phyloP scores from a whole-genome alignment of 352 stramenopile genomes.

The Phytophthora cactorum region DNA sequence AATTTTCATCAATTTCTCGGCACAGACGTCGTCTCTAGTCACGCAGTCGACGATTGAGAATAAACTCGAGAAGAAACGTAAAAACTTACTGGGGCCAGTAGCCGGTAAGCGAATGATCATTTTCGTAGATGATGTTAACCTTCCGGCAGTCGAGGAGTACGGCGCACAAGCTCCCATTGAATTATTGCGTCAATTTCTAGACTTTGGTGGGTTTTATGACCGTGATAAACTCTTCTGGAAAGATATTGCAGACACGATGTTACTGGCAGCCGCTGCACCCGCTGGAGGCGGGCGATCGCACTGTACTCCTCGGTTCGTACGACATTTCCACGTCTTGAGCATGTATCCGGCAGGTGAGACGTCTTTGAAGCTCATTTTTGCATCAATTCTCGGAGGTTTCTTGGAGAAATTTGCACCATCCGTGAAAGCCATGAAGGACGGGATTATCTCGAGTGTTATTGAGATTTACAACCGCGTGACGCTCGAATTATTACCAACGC shows the following conservation, averaged over 20 bases:
- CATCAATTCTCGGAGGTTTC: slow-evolving; percentile 94
- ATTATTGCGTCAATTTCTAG: slow-evolving; percentile 94
- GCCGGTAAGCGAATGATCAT: slow-evolving; percentile 90
- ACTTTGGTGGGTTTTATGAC: slow-evolving; percentile 97
- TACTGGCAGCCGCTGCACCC: slow-evolving; percentile 91
- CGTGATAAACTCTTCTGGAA: slow-evolving; percentile 98
- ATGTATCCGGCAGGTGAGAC: slow-evolving; percentile 90
- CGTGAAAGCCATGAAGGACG: slow-evolving; percentile 82
- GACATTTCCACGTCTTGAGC: slow-evolving; percentile 96
- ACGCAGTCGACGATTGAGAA: slow-evolving; percentile 92
- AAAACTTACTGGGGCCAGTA: slow-evolving; percentile 92
- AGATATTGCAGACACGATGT: slow-evolving; percentile 93
- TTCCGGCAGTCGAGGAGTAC: slow-evolving; percentile 95
- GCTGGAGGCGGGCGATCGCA: slow-evolving; percentile 88
- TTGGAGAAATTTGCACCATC: slow-evolving; percentile 87
- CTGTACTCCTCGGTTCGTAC: slow-evolving; percentile 93
- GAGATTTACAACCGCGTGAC: slow-evolving; percentile 95
- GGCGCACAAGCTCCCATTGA: slow-evolving; percentile 95
- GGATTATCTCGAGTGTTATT: slow-evolving; percentile 91
- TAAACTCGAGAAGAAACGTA: slow-evolving; percentile 96
- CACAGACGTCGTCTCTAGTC: slow-evolving; percentile 90
- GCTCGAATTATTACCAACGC: slow-evolving; percentile 92
- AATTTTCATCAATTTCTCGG: slow-evolving; percentile 92
- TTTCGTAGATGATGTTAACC: slow-evolving; percentile 97
- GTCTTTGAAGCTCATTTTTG: slow-evolving; percentile 94